Evolutionary conservation across 805 yeast species (phyloP).

Genomic region (Nakazawaea siamensis): DNA sequence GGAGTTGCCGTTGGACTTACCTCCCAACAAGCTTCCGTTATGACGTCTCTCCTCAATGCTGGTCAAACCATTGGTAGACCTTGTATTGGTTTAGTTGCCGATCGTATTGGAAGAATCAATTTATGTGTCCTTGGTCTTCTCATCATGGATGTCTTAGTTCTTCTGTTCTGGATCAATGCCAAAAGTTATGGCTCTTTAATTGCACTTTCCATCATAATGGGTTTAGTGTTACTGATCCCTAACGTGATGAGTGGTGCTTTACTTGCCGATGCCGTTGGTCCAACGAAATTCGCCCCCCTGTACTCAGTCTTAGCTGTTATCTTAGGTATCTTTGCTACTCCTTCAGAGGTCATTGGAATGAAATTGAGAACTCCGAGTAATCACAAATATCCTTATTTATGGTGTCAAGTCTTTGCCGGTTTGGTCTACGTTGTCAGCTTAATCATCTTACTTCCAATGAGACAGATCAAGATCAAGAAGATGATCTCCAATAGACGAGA

Average conservation of each 20-base stretch:
- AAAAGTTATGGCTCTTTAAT: conserved; percentile 26
- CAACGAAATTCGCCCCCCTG: conserved; percentile 28
- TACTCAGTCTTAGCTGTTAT: conserved; percentile 26
- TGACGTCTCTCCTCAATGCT: conserved; percentile 38
- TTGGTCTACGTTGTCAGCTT: conserved; percentile 21
- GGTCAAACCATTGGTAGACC: conserved; percentile 46
- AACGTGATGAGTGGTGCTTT: conserved; percentile 15
- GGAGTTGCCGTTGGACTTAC: conserved; percentile 39
- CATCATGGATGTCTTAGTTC: conserved; percentile 26
- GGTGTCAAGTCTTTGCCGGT: conserved; percentile 33
- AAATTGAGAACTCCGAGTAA: conserved; percentile 26
- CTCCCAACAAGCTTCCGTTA: conserved; percentile 31
- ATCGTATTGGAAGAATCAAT: conserved; percentile 38
- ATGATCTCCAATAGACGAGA: conserved; percentile 13
- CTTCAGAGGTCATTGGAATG: conserved; percentile 49
- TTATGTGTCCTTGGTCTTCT: conserved; percentile 27
- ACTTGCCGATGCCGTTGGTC: conserved; percentile 31
- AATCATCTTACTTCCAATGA: conserved; percentile 22
- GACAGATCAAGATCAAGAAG: conserved; percentile 27
- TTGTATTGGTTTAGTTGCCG: conserved; percentile 34
- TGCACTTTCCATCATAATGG: conserved; percentile 28
- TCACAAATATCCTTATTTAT: conserved; percentile 21
- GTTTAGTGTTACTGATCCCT: conserved; percentile 32
- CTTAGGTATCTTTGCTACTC: conserved; percentile 27
- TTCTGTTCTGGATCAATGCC: conserved; percentile 37